Conservation (phyloP, 108 stramenopile genomes). For the Fragilaria crotonensis region DNA sequence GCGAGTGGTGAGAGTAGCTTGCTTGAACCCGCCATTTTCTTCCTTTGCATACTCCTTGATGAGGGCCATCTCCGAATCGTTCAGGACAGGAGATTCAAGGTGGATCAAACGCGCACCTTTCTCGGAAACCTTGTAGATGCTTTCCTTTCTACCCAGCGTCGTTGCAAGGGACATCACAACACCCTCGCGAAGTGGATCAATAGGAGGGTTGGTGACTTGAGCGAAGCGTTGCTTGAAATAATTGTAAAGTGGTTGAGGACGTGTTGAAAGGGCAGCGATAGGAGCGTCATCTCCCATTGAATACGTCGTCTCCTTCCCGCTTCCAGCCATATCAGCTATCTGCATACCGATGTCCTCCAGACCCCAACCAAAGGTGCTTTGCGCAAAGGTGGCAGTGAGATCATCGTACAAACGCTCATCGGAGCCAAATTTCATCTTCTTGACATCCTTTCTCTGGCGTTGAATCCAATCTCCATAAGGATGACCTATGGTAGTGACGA, state of each 20-base stretch:
- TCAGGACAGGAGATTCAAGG: slow-evolving; percentile 75
- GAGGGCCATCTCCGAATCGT: slow-evolving; percentile 60
- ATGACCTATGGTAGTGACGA: slow-evolving; percentile 30
- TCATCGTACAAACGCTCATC: slow-evolving; percentile 72
- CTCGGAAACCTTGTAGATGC: slow-evolving; percentile 87
- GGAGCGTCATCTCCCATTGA: slow-evolving; percentile 99
- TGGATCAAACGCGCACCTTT: slow-evolving; percentile 79
- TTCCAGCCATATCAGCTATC: slow-evolving; percentile 90
- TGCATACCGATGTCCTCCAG: slow-evolving; percentile 96
- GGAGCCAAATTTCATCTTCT: slow-evolving; percentile 26
- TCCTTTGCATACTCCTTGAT: slow-evolving; percentile 41
- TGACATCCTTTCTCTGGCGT: slow-evolving; percentile 64
- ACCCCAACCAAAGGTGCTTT: slow-evolving; percentile 88
- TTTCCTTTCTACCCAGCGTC: slow-evolving; percentile 91
- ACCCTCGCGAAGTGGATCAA: slow-evolving; percentile 95
- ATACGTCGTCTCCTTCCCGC: slow-evolving; percentile 93
- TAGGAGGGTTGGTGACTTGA: slow-evolving; percentile 97
- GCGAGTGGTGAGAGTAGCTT: slow-evolving; percentile 75
- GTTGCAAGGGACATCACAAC: slow-evolving; percentile 94
- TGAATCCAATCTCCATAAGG: slow-evolving; percentile 87
- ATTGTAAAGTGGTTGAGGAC: slow-evolving; percentile 87
- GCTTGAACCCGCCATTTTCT: slow-evolving; percentile 76
- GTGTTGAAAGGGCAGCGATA: slow-evolving; percentile 80
- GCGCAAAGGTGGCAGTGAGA: slow-evolving; percentile 73
- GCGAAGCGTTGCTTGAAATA: slow-evolving; percentile 98